These are phyloP conservation scores for Gaeumannomyces tritici DNA, from an alignment of 2,329 filamentous ascomycete species.

Conservation along the genomic window DNA sequence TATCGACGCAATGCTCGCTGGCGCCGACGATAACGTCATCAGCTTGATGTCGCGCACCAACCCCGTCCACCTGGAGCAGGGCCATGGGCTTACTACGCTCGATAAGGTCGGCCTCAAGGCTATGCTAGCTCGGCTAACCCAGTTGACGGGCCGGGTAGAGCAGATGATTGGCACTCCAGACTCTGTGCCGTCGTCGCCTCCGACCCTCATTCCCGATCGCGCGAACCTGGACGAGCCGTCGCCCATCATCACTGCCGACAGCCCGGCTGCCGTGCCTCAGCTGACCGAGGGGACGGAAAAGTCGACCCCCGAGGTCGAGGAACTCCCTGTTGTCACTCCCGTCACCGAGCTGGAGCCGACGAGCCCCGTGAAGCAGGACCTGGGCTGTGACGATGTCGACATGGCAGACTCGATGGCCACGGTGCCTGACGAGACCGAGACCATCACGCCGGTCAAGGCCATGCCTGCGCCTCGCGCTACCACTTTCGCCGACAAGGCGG, in stretches of 20 bases:
- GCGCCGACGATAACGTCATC: constrained; percentile 34
- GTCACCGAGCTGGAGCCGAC: constrained; percentile 2
- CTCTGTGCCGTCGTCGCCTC: neutral
- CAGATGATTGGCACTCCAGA: constrained; percentile 5
- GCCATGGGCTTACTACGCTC: constrained; percentile 25
- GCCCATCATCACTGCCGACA: neutral
- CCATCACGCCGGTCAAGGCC: constrained; percentile 1
- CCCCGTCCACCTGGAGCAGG: constrained; percentile 28
- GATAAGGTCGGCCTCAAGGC: constrained; percentile 37
- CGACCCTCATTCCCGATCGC: neutral
- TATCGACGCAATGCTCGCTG: constrained; percentile 22
- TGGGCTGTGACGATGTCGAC: constrained; percentile 2
- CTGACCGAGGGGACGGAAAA: constrained; percentile 3
- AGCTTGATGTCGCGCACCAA: constrained; percentile 39
- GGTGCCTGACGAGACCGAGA: constrained; percentile 1
- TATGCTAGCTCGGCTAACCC: constrained; percentile 37
- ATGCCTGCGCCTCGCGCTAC: neutral
- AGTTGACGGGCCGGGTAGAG: constrained; percentile 30
- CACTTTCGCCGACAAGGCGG: neutral
- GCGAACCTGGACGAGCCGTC: neutral
- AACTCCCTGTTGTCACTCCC: constrained; percentile 1
- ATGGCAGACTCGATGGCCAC: constrained; percentile 3
- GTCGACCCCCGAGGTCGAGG: constrained; percentile 3
- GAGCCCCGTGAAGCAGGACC: constrained; percentile 1
- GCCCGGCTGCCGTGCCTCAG: constrained; percentile 2